Conservation (phyloP, 148 eudicot genomes). For the Chenopodium suecicum region DNA sequence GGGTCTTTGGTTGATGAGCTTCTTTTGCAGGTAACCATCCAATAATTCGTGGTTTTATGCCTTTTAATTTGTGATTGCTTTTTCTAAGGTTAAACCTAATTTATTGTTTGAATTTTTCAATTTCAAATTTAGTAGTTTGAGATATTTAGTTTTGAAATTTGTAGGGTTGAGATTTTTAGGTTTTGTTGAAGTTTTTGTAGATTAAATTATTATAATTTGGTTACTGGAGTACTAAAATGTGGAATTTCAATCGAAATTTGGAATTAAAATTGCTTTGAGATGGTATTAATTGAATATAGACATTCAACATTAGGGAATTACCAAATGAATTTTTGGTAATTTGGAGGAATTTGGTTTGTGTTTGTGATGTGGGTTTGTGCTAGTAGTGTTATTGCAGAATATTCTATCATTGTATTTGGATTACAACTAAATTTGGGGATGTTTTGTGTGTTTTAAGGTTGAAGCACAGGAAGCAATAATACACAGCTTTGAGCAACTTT, state of each 20-base stretch:
- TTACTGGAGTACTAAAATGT: too few relatives aligned
- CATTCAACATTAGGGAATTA: not conserved
- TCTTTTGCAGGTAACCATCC: constrained; percentile 27
- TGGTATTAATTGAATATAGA: not conserved
- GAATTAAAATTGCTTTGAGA: not conserved
- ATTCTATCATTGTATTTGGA: not conserved
- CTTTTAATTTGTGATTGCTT: not conserved
- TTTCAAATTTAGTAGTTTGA: not conserved
- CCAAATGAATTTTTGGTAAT: not conserved
- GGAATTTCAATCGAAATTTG: not conserved
- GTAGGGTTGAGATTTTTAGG: not conserved
- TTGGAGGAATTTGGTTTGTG: not conserved
- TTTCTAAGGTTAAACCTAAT: not conserved
- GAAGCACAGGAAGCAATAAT: constrained; percentile 67
- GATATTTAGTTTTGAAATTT: not conserved
- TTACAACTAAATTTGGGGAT: not conserved
- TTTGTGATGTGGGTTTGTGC: not conserved
- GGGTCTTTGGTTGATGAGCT: constrained; percentile 23
- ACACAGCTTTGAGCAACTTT: constrained; percentile 43
- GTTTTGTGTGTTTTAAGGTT: constrained; percentile 36
- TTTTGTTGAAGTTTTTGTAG: too few relatives aligned
- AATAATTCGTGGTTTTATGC: not conserved
- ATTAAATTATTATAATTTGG: too few relatives aligned
- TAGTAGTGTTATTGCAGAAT: too few relatives aligned
- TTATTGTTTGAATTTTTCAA: not conserved